Percentiles rank a stretch among this genome's conserved stretches.
These are phyloP conservation scores for Pseudogymnoascus sp. DNA, from an alignment of 2,329 filamentous ascomycete species.

Conservation along the genomic window DNA sequence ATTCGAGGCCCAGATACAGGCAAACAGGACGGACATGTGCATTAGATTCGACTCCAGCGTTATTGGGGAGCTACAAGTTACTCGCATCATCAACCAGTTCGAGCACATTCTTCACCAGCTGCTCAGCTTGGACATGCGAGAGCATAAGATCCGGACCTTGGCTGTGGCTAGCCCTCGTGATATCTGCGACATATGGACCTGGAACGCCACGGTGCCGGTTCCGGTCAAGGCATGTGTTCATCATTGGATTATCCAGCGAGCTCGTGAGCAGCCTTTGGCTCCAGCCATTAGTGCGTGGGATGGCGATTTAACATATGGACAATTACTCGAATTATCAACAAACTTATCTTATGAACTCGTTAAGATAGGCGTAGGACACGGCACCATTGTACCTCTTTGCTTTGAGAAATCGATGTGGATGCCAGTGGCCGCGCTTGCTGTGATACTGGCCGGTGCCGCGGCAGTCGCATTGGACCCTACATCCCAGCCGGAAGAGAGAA, in stretches of 20 bases:
- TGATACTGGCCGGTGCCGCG: conserved; percentile 25
- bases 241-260: conserved; percentile 6
- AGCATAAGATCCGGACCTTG: not conserved
- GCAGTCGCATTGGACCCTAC: conserved; percentile 28
- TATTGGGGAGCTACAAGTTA: not conserved
- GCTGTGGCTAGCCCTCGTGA: not conserved
- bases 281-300: conserved; percentile 7
- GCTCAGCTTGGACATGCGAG: not conserved
- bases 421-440: conserved; percentile 24
- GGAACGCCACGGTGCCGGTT: not conserved
- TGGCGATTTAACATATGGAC: conserved; percentile 10
- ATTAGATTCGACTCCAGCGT: not conserved
- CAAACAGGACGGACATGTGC: not conserved
- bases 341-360: conserved; percentile 6
- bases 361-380: conserved; percentile 2
- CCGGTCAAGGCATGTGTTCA: conserved; percentile 4
- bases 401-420: conserved; percentile 28
- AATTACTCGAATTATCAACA: not conserved
- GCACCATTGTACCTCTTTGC: conserved; percentile 20
- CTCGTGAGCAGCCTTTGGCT: conserved; percentile 7
- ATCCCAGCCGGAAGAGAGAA: conserved; percentile 23
- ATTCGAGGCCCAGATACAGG: not conserved
- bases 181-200: not conserved
- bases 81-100: not conserved
- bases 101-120: not conserved